Evolutionary conservation across 1,284 basidiomycete genomes (phyloP).

Genomic region (Fomitopsis schrenkii): DNA sequence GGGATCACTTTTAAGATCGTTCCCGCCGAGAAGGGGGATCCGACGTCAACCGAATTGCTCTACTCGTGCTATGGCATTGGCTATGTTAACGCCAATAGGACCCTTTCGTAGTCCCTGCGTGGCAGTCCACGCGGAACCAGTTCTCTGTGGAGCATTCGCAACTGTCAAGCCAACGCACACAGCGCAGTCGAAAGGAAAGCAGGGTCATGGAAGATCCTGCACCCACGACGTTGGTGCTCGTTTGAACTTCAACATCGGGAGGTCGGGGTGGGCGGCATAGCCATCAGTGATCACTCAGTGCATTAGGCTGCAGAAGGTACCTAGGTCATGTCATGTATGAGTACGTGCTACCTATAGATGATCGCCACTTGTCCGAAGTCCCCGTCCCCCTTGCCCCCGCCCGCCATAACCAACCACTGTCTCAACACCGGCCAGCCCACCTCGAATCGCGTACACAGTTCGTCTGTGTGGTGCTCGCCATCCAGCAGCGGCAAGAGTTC

Average conservation of each 20-base stretch:
- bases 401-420: constrained; percentile 65
- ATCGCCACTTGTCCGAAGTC: constrained; percentile 49
- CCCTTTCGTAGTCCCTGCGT: constrained; percentile 45
- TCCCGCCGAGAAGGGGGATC: constrained; percentile 43
- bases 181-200: neutral
- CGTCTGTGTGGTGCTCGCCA: constrained; percentile 89
- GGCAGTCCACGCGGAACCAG: neutral
- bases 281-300: neutral
- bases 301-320: neutral
- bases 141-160: neutral
- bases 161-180: neutral
- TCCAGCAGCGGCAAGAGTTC: constrained; percentile 69
- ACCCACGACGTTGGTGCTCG: neutral
- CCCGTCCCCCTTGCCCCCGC: constrained; percentile 47
- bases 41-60: constrained; percentile 50
- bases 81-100: constrained; percentile 73
- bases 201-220: too few species aligned
- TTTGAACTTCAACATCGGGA: too few species aligned
- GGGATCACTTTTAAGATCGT: constrained; percentile 54
- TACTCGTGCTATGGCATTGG: constrained; percentile 81
- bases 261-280: neutral
- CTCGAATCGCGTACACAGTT: constrained; percentile 80
- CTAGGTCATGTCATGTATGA: neutral
- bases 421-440: constrained; percentile 83
- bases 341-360: constrained; percentile 36